phyloP scores from a whole-genome alignment of 1,139 yeast genomes.

The Yarrowia galli region DNA sequence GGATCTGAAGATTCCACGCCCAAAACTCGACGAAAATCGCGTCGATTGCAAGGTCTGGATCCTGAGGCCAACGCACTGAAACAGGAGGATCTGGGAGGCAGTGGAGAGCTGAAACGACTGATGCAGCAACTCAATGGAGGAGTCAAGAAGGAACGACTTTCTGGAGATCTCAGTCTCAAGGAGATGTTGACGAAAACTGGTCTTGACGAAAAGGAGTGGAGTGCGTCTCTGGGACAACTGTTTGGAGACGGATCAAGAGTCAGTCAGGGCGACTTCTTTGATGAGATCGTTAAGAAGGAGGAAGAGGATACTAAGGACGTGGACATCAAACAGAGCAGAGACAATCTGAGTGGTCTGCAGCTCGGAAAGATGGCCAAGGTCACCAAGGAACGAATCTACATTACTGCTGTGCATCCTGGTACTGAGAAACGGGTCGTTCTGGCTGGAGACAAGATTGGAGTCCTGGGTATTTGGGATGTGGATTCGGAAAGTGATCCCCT shows the following conservation, averaged over 20 bases:
- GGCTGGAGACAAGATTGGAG: conserved; percentile 89
- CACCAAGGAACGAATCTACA: conserved; percentile 74
- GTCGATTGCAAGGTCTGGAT: conserved; percentile 51
- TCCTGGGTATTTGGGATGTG: conserved; percentile 89
- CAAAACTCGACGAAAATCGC: conserved; percentile 47
- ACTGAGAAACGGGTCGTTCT: conserved; percentile 65
- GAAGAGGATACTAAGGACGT: conserved; percentile 48
- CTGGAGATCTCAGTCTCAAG: conserved; percentile 46
- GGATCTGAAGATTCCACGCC: conserved; percentile 42
- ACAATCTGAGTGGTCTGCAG: conserved; percentile 59
- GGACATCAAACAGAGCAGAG: conserved; percentile 57
- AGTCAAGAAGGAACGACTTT: conserved; percentile 44
- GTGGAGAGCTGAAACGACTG: conserved; percentile 52
- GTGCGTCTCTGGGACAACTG: conserved; percentile 45
- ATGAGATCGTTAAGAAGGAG: conserved; percentile 40
- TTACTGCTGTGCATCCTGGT: conserved; percentile 79
- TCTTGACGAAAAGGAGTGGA: conserved; percentile 47
- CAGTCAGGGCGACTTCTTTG: conserved; percentile 83
- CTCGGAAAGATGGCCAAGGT: conserved; percentile 67
- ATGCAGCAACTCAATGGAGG: conserved; percentile 53
- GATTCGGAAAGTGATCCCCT: conserved; percentile 58
- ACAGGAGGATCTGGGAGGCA: conserved; percentile 50
- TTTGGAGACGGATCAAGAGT: conserved; percentile 60
- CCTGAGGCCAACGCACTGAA: conserved; percentile 46
- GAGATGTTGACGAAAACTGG: conserved; percentile 44